phyloP scores from a whole-genome alignment of 140 eudicot species.

The Flaveria floridana region DNA sequence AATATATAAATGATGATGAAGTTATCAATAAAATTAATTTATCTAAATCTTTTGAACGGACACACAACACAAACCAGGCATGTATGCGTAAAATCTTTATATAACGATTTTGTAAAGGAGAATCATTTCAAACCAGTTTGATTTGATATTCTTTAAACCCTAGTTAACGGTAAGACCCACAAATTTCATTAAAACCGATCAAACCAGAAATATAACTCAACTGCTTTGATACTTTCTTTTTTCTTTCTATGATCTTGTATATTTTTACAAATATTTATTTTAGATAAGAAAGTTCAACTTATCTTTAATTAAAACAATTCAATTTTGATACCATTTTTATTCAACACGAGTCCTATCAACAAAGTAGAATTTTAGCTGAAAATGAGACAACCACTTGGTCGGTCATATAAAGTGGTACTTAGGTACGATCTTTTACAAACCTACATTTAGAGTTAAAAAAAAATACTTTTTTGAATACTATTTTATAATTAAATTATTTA shows the following conservation, averaged over 20 bases:
- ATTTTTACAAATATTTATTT: neutral
- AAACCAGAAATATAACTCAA: too few species aligned
- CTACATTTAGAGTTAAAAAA: neutral
- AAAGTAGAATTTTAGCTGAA: conserved; percentile 8
- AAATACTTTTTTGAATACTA: neutral
- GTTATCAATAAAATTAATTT: too few species aligned
- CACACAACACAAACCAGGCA: too few species aligned
- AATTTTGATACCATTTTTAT: neutral
- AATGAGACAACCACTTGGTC: conserved; percentile 9
- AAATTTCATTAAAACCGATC: too few species aligned
- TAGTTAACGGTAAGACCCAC: too few species aligned
- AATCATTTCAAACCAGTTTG: too few species aligned
- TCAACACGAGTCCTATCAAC: neutral
- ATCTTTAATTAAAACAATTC: neutral
- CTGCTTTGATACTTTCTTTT: neutral
- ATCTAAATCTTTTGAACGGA: too few species aligned
- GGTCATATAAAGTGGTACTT: conserved; percentile 16
- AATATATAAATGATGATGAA: too few species aligned
- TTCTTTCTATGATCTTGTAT: too few species aligned
- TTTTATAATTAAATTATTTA: neutral
- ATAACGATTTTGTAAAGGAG: too few species aligned
- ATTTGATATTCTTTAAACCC: too few species aligned
- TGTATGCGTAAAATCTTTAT: too few species aligned
- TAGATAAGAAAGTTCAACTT: neutral
- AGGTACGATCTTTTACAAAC: neutral